A percentile compares a stretch with the other conserved stretches of the same genome.
Conservation (phyloP, 805 yeast species). For the Kazachstania martiniae region DNA sequence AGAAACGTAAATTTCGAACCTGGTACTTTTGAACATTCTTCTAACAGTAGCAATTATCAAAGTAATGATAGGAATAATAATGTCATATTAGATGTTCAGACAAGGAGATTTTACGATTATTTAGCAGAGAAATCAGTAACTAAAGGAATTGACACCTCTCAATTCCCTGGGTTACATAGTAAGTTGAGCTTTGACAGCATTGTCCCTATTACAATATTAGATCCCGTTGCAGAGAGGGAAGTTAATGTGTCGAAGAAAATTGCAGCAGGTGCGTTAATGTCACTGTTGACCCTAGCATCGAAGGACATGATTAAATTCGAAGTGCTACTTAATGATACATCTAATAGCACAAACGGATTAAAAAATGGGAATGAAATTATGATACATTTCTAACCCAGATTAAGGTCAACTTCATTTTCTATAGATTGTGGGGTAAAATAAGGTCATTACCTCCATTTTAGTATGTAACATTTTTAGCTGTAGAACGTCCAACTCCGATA, state of each 20-base stretch:
- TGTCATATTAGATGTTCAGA: constrained; percentile 13
- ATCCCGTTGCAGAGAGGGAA: background rate
- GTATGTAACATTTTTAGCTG: no score
- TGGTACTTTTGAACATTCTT: background rate
- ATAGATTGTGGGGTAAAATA: no score
- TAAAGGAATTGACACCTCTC: constrained; percentile 12
- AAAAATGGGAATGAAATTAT: background rate
- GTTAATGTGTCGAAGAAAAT: constrained; percentile 11
- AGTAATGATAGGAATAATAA: background rate
- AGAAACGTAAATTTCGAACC: background rate
- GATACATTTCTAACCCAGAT: background rate
- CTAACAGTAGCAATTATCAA: background rate
- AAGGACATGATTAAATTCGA: constrained; percentile 8
- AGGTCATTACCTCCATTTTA: no score
- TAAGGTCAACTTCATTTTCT: no score
- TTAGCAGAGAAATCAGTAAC: constrained; percentile 15
- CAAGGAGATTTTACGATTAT: constrained; percentile 22
- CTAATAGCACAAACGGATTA: no score
- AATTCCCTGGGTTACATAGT: constrained; percentile 10
- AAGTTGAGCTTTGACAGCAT: constrained; percentile 19
- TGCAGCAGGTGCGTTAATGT: constrained; percentile 25
- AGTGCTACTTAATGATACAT: no score
- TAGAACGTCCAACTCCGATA: no score
- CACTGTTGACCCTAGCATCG: constrained; percentile 21
- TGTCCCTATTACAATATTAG: constrained; percentile 17